phyloP scores from a whole-genome alignment of 2,329 filamentous ascomycete species.

The Aspergillus awamori region DNA sequence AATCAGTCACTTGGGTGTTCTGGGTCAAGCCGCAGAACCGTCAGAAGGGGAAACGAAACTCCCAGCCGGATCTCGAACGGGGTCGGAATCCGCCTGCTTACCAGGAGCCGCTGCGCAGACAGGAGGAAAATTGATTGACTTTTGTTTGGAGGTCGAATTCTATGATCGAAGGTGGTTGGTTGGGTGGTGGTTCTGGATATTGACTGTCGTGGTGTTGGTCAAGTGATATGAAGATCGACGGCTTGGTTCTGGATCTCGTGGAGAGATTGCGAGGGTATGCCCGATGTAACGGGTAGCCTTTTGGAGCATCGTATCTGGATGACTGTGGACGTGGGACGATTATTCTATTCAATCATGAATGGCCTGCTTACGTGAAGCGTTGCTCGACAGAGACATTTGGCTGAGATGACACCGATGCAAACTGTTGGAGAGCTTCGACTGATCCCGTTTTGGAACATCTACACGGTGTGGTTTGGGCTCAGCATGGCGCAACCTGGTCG shows the following conservation, averaged over 20 bases:
- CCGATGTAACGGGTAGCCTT: not conserved
- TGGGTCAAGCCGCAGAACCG: constrained; percentile 28
- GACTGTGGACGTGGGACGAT: not conserved
- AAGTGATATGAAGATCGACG: not conserved
- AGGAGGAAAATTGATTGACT: not conserved
- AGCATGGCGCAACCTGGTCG: too few species aligned
- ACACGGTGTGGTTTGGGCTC: too few species aligned
- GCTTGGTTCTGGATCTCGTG: not conserved
- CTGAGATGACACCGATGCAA: too few species aligned
- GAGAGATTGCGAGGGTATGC: not conserved
- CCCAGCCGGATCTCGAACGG: not conserved
- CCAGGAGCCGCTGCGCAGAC: not conserved
- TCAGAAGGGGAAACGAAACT: not conserved
- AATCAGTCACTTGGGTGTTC: constrained; percentile 18
- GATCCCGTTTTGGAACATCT: too few species aligned
- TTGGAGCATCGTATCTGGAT: not conserved
- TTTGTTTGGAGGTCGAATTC: too few species aligned
- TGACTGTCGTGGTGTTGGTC: not conserved
- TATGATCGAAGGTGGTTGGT: not conserved
- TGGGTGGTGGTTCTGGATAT: not conserved
- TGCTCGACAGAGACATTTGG: too few species aligned
- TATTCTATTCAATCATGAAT: not conserved
- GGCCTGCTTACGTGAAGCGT: not conserved
- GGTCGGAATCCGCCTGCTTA: not conserved
- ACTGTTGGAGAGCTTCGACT: too few species aligned